Evolutionary conservation across 2,329 filamentous ascomycete species (phyloP).

Genomic region (Alternaria hordeiaustralica): DNA sequence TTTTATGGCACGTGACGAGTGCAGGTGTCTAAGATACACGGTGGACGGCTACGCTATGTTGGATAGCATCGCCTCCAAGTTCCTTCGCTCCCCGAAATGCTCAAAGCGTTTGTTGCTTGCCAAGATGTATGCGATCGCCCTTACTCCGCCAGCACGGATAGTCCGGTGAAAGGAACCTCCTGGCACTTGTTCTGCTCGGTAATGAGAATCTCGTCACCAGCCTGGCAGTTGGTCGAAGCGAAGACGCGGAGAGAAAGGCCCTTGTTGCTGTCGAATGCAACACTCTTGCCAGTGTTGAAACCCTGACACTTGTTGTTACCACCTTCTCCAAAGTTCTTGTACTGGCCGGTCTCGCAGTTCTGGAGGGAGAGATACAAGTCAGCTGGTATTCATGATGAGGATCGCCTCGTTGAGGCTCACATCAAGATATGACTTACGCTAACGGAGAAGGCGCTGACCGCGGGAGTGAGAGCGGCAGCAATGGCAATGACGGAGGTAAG

Average conservation of each 20-base stretch:
- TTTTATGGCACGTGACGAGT: rapidly evolving
- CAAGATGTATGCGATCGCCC: neutral
- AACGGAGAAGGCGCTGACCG: neutral
- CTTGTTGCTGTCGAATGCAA: neutral
- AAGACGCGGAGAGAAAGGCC: neutral
- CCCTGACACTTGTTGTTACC: neutral
- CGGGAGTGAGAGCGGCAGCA: neutral
- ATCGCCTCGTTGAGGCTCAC: neutral
- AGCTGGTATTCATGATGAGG: neutral
- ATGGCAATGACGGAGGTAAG: neutral
- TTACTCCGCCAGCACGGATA: neutral
- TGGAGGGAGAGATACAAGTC: neutral
- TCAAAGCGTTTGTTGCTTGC: neutral
- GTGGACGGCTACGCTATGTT: neutral
- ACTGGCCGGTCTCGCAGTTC: neutral
- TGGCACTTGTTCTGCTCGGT: neutral
- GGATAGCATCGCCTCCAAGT: neutral
- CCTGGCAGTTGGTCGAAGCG: neutral
- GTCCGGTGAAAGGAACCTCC: neutral
- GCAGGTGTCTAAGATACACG: neutral
- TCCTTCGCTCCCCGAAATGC: neutral
- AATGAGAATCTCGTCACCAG: neutral
- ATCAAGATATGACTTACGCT: neutral
- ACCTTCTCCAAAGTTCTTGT: neutral
- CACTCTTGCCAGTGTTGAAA: neutral